Evolutionary conservation across 768 basidiomycete species (phyloP).

Genomic region (Rhizopogon salebrosus): DNA sequence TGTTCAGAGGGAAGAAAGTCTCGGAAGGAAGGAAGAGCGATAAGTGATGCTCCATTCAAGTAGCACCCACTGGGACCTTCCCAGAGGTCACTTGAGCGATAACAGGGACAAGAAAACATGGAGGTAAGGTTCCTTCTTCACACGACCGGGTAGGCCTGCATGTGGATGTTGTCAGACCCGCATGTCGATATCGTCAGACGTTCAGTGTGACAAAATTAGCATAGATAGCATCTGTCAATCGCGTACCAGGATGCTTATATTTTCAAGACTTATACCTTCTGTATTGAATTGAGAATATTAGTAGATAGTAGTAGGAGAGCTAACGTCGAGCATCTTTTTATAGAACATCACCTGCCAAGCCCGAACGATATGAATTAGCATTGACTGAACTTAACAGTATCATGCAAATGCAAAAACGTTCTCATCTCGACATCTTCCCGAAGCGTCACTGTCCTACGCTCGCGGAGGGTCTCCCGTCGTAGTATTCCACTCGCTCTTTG

Average conservation of each 20-base stretch:
- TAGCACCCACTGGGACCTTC: not conserved
- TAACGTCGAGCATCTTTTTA: not conserved
- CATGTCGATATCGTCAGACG: not conserved
- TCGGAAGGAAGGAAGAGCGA: not conserved
- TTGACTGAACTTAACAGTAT: not conserved
- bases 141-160: not conserved
- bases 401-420: not conserved
- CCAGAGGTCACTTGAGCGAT: not conserved
- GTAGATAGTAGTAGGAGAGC: not conserved
- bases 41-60: not conserved
- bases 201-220: not conserved
- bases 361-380: too few species aligned
- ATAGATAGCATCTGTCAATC: not conserved
- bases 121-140: not conserved
- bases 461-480: not conserved
- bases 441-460: not conserved
- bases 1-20: not conserved
- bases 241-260: not conserved
- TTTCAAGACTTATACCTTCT: not conserved
- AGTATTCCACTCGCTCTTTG: conserved; percentile 56
- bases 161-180: not conserved
- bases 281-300: not conserved
- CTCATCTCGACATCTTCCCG: not conserved
- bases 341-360: not conserved
- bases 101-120: conserved; percentile 4